Evolutionary conservation across 805 yeast species (phyloP), one percentile per base, ranked within the genome.

Genomic region (Isabelozyma heimii): DNA sequence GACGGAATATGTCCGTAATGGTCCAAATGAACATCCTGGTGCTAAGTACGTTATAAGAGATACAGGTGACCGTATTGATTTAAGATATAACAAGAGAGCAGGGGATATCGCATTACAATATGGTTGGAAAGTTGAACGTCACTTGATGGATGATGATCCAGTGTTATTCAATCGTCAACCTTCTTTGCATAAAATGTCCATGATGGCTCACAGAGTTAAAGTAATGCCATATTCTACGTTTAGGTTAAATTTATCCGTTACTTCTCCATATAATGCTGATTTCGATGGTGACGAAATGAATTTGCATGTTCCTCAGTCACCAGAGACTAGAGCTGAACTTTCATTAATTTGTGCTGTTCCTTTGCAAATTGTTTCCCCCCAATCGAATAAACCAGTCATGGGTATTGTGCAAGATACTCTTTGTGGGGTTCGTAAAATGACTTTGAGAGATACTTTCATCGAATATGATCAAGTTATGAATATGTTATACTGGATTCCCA

Each of bases 261-360:
- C 99, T 0, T 90, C 98, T 15, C 99, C 99, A n/a, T 94, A 94
- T 72, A 94, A 94, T 74, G 99, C 99, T 42, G 99, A 94, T 86
- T 94, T 94, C 77, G 99, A 94, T 76, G 99, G 99, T 80, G 99
- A 94, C 72, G 99, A 94, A 75, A 94, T 94, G 99, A 94, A 94
- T 73, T 86, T 94, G 75, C 99, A 94, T 65, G 99, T 92, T 58
- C 99, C 99, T 3, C 99, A 94, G 69, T 88, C 97, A 8, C 97
- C 91, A 55, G 99, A 94, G 69, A 91, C 99, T 0, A 83, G 98
- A 65, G 97, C 99, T 1, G 99, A 94, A 70, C 77, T 94, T 55
- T 86, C 92, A 30, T 94, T 92, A 67, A 82, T 94, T 60, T 91
- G 97, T 73, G 96, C 97, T 4, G 99, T 94, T 46, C 99, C 99